Evolutionary conservation across 2,329 filamentous ascomycete species (phyloP).

Genomic region (Pseudonectria foliicola): DNA sequence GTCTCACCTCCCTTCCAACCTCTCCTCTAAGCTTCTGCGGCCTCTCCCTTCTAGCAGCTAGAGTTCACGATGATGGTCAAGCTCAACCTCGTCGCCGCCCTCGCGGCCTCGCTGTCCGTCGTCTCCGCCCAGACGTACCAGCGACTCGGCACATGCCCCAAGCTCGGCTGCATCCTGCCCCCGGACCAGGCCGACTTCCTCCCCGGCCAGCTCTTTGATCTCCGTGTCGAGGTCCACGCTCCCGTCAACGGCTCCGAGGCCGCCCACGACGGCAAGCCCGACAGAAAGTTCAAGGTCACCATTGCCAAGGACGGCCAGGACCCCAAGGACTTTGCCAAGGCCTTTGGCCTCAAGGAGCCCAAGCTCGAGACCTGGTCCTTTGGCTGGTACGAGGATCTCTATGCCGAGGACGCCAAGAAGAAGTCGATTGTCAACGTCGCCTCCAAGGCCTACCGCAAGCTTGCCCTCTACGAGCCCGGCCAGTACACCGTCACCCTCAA

Average conservation of each 20-base stretch:
- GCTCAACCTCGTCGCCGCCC: slow-evolving; percentile 27
- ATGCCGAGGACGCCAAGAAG: slow-evolving; percentile 62
- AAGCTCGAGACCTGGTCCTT: slow-evolving; percentile 76
- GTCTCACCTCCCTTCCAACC: slow-evolving; percentile 5
- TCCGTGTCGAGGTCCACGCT: slow-evolving; percentile 75
- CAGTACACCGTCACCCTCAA: slow-evolving; percentile 68
- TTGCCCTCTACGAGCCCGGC: slow-evolving; percentile 71
- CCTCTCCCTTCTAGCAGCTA: slow-evolving; percentile 4
- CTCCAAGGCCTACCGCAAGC: slow-evolving; percentile 67
- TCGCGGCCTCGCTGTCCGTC: slow-evolving; percentile 29
- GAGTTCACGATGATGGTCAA: slow-evolving; percentile 29
- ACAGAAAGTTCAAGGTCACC: slow-evolving; percentile 68
- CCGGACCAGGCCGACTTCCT: slow-evolving; percentile 71
- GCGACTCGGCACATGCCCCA: slow-evolving; percentile 51
- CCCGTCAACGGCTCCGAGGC: slow-evolving; percentile 76
- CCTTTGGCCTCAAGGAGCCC: slow-evolving; percentile 64
- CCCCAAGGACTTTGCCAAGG: slow-evolving; percentile 51
- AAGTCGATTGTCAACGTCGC: slow-evolving; percentile 73
- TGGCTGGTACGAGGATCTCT: slow-evolving; percentile 78
- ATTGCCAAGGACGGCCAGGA: slow-evolving; percentile 57
- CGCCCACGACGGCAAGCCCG: slow-evolving; percentile 59
- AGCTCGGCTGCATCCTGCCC: slow-evolving; percentile 52
- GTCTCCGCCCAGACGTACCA: slow-evolving; percentile 52
- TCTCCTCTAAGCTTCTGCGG: background rate
- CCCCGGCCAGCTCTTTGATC: slow-evolving; percentile 76